These are phyloP conservation scores for Solanum medicagineum DNA, from an alignment of 257 asterid genomes.

Conservation along the genomic window DNA sequence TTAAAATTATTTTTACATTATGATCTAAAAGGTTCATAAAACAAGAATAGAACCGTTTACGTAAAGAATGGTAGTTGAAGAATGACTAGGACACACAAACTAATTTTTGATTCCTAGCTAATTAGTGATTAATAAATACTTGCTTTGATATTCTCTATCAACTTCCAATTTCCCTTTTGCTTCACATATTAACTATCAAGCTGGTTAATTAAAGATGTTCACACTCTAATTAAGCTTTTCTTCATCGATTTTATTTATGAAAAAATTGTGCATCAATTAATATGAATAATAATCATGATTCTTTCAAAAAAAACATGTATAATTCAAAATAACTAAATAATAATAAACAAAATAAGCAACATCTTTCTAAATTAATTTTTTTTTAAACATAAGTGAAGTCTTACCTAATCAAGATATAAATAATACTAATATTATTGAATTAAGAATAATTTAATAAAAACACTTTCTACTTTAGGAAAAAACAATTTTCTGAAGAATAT, in stretches of 20 bases:
- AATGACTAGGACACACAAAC: not conserved
- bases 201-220: not conserved
- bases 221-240: not conserved
- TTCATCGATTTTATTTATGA: not conserved
- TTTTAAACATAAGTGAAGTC: not conserved
- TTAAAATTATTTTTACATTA: not conserved
- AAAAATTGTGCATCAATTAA: not conserved
- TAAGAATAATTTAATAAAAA: not conserved
- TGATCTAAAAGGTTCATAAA: not conserved
- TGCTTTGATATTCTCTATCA: not conserved
- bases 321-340: not conserved
- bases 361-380: not conserved
- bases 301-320: not conserved
- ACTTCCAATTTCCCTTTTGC: not conserved
- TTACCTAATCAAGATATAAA: not conserved
- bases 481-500: not conserved
- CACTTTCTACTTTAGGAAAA: not conserved
- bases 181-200: not conserved
- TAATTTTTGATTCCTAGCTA: not conserved
- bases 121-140: not conserved
- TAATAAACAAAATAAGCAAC: not conserved
- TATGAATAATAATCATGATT: not conserved
- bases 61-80: not conserved
- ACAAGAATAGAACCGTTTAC: not conserved
- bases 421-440: not conserved